Evolutionary conservation across 176 grass and related monocot genomes (phyloP).

Genomic region (Carex myosuroides): DNA sequence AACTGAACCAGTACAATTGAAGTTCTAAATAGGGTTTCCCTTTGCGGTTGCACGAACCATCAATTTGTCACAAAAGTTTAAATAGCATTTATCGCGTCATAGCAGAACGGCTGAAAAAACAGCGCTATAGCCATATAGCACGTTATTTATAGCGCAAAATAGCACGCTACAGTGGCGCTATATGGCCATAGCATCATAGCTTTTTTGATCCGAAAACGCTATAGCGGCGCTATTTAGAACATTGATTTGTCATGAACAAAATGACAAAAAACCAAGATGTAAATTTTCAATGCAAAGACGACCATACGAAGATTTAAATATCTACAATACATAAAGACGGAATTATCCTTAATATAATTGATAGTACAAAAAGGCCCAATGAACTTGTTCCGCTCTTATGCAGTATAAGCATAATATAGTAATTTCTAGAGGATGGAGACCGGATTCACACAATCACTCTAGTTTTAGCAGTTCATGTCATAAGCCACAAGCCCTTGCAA

Average conservation of each 20-base stretch:
- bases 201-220: no score
- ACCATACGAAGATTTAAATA: not conserved
- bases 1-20: not conserved
- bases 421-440: not conserved
- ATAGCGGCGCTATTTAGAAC: no score
- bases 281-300: not conserved
- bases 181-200: no score
- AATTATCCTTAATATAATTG: not conserved
- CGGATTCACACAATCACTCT: not conserved
- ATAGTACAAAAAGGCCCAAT: conserved; percentile 11
- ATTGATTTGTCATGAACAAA: not conserved
- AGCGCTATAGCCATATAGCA: no score
- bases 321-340: not conserved
- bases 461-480: conserved; percentile 56
- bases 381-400: not conserved
- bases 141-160: no score
- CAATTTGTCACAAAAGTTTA: not conserved
- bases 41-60: not conserved
- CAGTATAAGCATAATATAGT: conserved; percentile 7
- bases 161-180: no score
- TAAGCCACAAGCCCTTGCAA: conserved; percentile 61
- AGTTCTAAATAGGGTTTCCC: not conserved
- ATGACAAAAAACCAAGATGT: not conserved
- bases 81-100: no score
- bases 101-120: no score